These are phyloP conservation scores for Pseudevernia furfuracea DNA, from an alignment of 495 filamentous ascomycete genomes.

Conservation along the genomic window DNA sequence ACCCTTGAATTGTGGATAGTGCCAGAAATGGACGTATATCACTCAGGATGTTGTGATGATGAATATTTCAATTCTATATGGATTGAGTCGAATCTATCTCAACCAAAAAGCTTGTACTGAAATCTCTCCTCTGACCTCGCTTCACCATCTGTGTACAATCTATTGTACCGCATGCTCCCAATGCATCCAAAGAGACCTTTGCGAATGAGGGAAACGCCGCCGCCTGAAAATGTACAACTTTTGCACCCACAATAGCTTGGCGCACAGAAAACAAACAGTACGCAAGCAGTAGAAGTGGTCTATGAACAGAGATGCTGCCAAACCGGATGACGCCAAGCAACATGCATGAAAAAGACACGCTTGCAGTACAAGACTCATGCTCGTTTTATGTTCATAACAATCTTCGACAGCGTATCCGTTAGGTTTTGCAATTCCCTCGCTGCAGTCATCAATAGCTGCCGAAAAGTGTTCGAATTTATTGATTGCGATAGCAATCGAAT, in stretches of 20 bases:
- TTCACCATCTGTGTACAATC: not conserved
- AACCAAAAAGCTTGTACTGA: not conserved
- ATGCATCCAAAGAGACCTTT: not conserved
- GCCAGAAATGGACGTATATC: too few species aligned
- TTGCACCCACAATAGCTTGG: not conserved
- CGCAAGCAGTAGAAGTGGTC: not conserved
- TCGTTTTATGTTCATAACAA: not conserved
- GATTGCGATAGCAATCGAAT: not conserved
- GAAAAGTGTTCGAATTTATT: not conserved
- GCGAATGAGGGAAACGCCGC: not conserved
- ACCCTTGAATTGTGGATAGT: too few species aligned
- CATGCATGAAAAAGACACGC: not conserved
- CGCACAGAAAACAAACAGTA: not conserved
- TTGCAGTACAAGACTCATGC: not conserved
- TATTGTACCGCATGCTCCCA: not conserved
- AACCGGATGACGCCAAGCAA: not conserved
- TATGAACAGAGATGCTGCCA: not conserved
- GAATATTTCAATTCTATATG: too few species aligned
- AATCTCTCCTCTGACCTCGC: not conserved
- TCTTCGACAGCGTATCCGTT: not conserved
- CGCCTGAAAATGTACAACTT: constrained; percentile 1
- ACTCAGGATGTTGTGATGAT: too few species aligned
- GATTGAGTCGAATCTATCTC: too few species aligned
- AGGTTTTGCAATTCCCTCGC: not conserved
- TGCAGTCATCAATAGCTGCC: not conserved